phyloP scores from a whole-genome alignment of 129 eudicot genomes.

The Centrapalus pauciflorus region DNA sequence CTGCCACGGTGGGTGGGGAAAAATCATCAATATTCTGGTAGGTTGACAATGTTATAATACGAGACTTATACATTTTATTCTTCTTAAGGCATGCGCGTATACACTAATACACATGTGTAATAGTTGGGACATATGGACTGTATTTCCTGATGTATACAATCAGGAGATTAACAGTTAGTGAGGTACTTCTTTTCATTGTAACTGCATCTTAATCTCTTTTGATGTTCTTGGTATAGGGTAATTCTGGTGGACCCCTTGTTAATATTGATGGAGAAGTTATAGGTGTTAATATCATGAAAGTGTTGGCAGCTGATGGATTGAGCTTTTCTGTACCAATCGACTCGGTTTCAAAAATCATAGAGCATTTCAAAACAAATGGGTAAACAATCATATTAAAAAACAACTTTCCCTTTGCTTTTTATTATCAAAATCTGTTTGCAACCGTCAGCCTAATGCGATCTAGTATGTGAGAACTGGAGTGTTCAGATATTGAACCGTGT shows the following conservation, averaged over 20 bases:
- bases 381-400: conserved; percentile 17
- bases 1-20: not conserved
- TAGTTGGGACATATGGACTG: no score
- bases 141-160: not conserved
- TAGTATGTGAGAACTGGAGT: not conserved
- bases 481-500: not conserved
- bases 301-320: conserved; percentile 72
- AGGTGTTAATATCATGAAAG: conserved; percentile 68
- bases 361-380: conserved; percentile 91
- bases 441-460: not conserved
- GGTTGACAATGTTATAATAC: not conserved
- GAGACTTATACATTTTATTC: not conserved
- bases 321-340: conserved; percentile 88
- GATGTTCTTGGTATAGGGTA: conserved; percentile 51
- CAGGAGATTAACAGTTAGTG: not conserved
- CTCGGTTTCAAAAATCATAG: conserved; percentile 68
- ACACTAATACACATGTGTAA: no score
- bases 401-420: not conserved
- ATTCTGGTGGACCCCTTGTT: conserved; percentile 93
- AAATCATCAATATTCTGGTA: not conserved
- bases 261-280: conserved; percentile 83
- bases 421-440: not conserved
- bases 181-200: conserved; percentile 4
- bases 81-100: no score
- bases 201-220: not conserved